Base-by-base conservation (phyloP, 108 stramenopile species). In the Pelagomonas calceolata region DNA sequence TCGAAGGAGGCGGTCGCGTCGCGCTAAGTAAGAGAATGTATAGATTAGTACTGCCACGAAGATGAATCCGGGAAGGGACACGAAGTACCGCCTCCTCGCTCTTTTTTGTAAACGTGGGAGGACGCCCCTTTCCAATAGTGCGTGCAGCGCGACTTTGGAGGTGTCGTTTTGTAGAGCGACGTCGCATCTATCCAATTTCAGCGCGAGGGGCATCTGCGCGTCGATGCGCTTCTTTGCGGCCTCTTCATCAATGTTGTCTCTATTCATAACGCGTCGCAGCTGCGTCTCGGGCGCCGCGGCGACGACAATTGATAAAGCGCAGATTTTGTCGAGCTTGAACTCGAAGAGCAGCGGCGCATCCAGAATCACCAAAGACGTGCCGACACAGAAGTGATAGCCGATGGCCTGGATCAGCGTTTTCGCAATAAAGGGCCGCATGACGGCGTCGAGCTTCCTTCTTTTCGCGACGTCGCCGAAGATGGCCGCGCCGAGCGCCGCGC, bases 291-390 rank as follows among this genome's bases (percentile, higher is more conserved):
- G 14, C 5, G 63, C 4, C 4, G 30, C 12, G 12, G 7, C 30
- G 63, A 65, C 65, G 32, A 33, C 14, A 32, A 65, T 1, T 31
- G 5, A 33, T 10, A 0, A 21, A 31, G 65, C 65, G 33, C 33
- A 65, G 65, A 26, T 32, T 31, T 1, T 65, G 14, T 10, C 32
- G 65, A 43, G 39, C 31, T 3, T 14, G 33, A 32, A 33, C 65
- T 65, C 65, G 33, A 65, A 65, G 33, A 65, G 65, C 10, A 65
- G 65, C 65, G 65, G 65, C 14, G 65, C 65, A 32, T 65, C 65
- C 14, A 65, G 65, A 16, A 65, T 16, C 14, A 65, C 65, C 14
- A 65, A 4, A 3, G 14, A 32, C 31, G 65, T 65, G 32, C 65
- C 65, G 15, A 30, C 65, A 4, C 12, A 14, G 9, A 32, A 31